Conservation (phyloP, 2,329 filamentous ascomycete genomes). For the Aspergillus intermedius region DNA sequence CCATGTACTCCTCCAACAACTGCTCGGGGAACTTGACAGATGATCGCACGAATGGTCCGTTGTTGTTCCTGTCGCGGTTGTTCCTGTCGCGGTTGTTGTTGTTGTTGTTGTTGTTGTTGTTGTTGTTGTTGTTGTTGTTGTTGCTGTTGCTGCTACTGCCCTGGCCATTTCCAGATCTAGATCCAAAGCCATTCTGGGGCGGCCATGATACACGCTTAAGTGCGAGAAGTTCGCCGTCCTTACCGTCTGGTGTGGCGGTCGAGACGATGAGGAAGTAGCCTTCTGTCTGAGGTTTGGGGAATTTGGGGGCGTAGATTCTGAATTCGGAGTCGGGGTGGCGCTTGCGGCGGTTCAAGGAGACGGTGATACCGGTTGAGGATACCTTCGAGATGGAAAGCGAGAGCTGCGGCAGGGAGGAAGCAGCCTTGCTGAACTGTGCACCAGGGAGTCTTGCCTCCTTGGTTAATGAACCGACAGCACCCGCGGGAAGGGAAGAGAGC, state of each 20-base stretch:
- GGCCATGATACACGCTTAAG: slow-evolving; percentile 81
- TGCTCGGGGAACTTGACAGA: slow-evolving; percentile 26
- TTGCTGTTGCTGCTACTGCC: slow-evolving; percentile 6
- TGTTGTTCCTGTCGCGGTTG: slow-evolving; percentile 9
- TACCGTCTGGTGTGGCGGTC: slow-evolving; percentile 28
- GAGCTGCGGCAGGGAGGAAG: slow-evolving; percentile 63
- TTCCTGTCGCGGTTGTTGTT: slow-evolving; percentile 11
- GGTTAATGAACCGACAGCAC: slow-evolving; percentile 19
- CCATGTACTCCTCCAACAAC: slow-evolving; percentile 10
- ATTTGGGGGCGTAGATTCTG: slow-evolving; percentile 77
- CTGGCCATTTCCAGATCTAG: slow-evolving; percentile 16
- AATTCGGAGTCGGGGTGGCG: slow-evolving; percentile 57
- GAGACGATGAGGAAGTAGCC: slow-evolving; percentile 83
- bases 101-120: no score
- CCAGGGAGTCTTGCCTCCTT: slow-evolving; percentile 24
- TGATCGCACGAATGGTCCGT: slow-evolving; percentile 19
- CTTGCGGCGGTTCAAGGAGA: slow-evolving; percentile 60
- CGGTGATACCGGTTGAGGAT: slow-evolving; percentile 55
- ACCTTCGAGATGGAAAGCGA: slow-evolving; percentile 55
- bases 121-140: no score
- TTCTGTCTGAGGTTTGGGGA: slow-evolving; percentile 91
- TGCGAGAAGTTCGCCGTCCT: slow-evolving; percentile 69
- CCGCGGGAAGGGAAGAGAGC: slow-evolving; percentile 23
- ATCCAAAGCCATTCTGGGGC: slow-evolving; percentile 8
- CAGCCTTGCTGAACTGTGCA: slow-evolving; percentile 48